A percentile compares a stretch with the other conserved stretches of the same genome.
Evolutionary conservation across 2,329 filamentous ascomycete genomes (phyloP).

Genomic region (Penicillium sp.): DNA sequence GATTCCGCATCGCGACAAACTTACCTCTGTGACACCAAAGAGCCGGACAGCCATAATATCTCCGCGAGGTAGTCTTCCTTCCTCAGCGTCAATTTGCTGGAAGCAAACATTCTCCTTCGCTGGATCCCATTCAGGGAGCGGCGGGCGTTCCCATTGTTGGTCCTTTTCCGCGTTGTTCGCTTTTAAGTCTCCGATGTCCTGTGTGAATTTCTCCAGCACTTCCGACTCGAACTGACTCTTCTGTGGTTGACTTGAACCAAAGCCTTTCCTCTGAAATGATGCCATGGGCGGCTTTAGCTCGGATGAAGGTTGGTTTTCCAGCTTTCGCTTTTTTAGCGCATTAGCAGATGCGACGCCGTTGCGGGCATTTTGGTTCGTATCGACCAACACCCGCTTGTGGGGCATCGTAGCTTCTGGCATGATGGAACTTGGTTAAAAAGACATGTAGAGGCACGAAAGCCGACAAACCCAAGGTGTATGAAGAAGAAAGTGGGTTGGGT

Average conservation of each 20-base stretch:
- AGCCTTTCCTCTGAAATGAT: conserved; percentile 56
- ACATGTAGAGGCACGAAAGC: neutral
- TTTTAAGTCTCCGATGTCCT: conserved; percentile 85
- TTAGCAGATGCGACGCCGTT: conserved; percentile 59
- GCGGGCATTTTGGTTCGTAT: conserved; percentile 64
- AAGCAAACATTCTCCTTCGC: conserved; percentile 74
- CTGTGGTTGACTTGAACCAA: conserved; percentile 65
- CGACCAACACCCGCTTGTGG: conserved; percentile 72
- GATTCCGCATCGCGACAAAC: neutral
- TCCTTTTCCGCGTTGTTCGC: conserved; percentile 88
- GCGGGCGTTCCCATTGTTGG: conserved; percentile 80
- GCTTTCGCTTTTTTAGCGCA: conserved; percentile 77
- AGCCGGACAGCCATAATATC: conserved; percentile 80
- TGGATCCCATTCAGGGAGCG: conserved; percentile 62
- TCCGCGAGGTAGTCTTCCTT: conserved; percentile 72
- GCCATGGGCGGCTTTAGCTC: conserved; percentile 63
- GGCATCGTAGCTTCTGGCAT: conserved; percentile 51
- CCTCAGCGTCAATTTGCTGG: conserved; percentile 93
- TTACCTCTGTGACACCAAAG: conserved; percentile 84
- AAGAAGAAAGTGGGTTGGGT: neutral
- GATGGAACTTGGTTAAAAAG: conserved; percentile 18
- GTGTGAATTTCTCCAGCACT: conserved; percentile 91
- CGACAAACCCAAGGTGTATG: neutral
- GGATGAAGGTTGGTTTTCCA: conserved; percentile 58
- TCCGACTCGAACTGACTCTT: conserved; percentile 94